Evolutionary conservation across 2,329 filamentous ascomycete genomes (phyloP).

Genomic region (Botrytis sinoallii): DNA sequence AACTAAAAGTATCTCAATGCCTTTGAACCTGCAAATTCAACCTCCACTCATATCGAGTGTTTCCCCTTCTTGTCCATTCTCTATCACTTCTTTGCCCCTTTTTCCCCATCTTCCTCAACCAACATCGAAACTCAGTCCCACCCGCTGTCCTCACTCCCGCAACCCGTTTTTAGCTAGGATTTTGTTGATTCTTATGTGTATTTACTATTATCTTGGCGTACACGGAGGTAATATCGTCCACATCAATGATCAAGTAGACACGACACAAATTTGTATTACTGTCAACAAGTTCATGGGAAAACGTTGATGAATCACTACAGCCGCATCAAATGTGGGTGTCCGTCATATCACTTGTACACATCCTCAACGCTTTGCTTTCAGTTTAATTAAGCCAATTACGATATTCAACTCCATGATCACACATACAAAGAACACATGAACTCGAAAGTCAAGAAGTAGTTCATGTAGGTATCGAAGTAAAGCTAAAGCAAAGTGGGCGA

Average conservation of each 20-base stretch:
- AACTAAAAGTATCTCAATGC: background rate
- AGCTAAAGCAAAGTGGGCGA: background rate
- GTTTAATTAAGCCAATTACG: background rate
- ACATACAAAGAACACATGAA: background rate
- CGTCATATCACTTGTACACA: background rate
- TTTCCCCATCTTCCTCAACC: background rate
- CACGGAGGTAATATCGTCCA: background rate
- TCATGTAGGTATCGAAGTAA: slow-evolving; percentile 3
- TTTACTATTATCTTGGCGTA: background rate
- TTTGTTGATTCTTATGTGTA: background rate
- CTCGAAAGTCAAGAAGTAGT: background rate
- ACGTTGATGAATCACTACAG: background rate
- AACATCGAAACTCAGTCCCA: background rate
- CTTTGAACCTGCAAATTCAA: background rate
- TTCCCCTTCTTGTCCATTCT: background rate
- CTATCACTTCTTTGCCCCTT: background rate
- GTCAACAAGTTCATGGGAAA: background rate
- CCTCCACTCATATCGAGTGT: background rate
- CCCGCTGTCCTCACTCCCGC: background rate
- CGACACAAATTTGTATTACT: background rate
- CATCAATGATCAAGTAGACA: background rate
- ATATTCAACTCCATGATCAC: background rate
- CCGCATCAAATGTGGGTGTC: background rate
- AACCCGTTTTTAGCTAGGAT: background rate
- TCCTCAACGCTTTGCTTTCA: background rate